Conservation (phyloP, 2,329 filamentous ascomycete genomes). For the Allantophomopsis cytisporea region DNA sequence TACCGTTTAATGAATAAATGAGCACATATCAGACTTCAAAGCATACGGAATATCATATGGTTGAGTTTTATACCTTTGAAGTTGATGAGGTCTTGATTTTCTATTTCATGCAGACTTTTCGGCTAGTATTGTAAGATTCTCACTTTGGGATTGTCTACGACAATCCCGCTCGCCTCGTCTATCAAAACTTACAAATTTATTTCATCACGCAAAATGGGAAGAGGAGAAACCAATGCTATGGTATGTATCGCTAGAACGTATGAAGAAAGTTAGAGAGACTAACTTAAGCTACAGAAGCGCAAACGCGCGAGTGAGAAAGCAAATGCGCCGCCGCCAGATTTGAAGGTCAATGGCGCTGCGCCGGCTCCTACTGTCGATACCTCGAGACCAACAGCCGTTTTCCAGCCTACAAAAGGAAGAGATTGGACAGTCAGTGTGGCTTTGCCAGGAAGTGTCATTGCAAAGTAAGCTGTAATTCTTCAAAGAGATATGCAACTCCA, state of each 20-base stretch:
- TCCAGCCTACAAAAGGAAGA: constrained; percentile 47
- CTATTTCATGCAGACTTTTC: too few species aligned
- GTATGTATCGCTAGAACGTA: constrained; percentile 4
- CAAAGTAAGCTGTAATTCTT: constrained; percentile 40
- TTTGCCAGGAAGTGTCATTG: constrained; percentile 63
- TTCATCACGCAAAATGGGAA: constrained; percentile 10
- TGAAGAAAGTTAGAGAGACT: neutral
- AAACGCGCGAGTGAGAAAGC: constrained; percentile 15
- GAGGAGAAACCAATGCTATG: constrained; percentile 16
- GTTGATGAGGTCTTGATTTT: too few species aligned
- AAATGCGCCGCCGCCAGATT: constrained; percentile 9
- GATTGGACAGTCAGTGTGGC: constrained; percentile 67
- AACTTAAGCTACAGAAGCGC: constrained; percentile 13
- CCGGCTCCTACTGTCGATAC: constrained; percentile 24
- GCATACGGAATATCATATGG: too few species aligned
- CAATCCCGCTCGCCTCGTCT: too few species aligned
- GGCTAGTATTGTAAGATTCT: too few species aligned
- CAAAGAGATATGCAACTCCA: constrained; percentile 2
- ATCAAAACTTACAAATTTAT: too few species aligned
- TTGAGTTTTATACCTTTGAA: too few species aligned
- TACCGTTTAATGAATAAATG: too few species aligned
- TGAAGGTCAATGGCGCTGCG: constrained; percentile 15
- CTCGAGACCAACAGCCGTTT: constrained; percentile 56
- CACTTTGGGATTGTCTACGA: too few species aligned
- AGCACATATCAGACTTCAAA: too few species aligned